Conservation (phyloP, 2,329 filamentous ascomycete species). For the Exserohilum rostratum region DNA sequence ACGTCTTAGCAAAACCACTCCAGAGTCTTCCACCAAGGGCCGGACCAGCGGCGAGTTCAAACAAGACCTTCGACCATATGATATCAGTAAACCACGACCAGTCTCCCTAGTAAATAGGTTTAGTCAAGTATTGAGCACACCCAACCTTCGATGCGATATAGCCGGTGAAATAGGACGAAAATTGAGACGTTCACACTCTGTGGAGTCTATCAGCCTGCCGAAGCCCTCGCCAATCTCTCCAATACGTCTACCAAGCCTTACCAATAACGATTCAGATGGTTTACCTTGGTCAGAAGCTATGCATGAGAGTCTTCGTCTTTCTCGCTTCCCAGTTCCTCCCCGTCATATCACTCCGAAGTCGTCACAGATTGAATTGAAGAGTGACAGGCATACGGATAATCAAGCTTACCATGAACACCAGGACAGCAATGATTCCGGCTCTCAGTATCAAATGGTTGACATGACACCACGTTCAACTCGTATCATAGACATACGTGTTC, state of each 20-base stretch:
- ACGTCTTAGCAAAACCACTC: slow-evolving; percentile 32
- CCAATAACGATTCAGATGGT: slow-evolving; percentile 26
- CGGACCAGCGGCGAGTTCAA: slow-evolving; percentile 14
- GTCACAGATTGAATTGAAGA: slow-evolving; percentile 15
- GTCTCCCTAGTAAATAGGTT: slow-evolving; percentile 27
- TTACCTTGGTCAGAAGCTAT: slow-evolving; percentile 38
- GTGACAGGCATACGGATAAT: background rate
- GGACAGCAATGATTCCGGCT: background rate
- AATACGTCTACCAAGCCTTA: slow-evolving; percentile 39
- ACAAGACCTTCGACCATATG: slow-evolving; percentile 27
- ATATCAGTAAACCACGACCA: slow-evolving; percentile 23
- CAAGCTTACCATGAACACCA: background rate
- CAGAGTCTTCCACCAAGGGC: slow-evolving; percentile 29
- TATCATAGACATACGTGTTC: slow-evolving; percentile 24
- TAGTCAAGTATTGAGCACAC: slow-evolving; percentile 38
- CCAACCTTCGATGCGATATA: slow-evolving; percentile 32
- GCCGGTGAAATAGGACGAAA: slow-evolving; percentile 22
- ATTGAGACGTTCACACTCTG: slow-evolving; percentile 41
- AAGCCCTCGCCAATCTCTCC: slow-evolving; percentile 29
- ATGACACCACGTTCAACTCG: background rate
- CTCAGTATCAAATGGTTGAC: background rate
- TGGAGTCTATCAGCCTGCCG: slow-evolving; percentile 33
- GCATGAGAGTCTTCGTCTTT: slow-evolving; percentile 39
- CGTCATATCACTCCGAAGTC: slow-evolving; percentile 16
- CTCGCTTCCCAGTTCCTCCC: slow-evolving; percentile 32